These are phyloP conservation scores for Botrytis squamosa DNA, from an alignment of 2,329 filamentous ascomycete species.

Conservation along the genomic window DNA sequence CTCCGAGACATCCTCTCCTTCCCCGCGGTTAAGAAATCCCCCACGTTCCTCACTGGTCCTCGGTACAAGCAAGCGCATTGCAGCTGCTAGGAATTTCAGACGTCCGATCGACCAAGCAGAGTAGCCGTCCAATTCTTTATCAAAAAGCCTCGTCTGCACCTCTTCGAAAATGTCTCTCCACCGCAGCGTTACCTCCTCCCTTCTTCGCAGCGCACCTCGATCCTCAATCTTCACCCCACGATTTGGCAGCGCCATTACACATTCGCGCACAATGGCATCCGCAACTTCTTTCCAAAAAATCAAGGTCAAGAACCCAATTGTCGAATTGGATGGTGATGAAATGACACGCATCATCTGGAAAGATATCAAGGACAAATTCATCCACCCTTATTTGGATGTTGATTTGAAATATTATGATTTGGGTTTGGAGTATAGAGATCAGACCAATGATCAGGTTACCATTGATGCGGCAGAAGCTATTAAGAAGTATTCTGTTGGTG, in stretches of 20 bases:
- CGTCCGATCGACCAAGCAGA: not conserved
- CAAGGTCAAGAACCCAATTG: constrained; percentile 98
- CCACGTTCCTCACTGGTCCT: constrained; percentile 4
- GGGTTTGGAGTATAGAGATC: constrained; percentile 88
- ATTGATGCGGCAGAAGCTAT: constrained; percentile 94
- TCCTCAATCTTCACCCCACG: constrained; percentile 9
- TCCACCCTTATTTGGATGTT: constrained; percentile 91
- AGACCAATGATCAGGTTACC: constrained; percentile 96
- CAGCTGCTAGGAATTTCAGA: constrained; percentile 4
- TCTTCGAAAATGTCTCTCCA: constrained; percentile 8
- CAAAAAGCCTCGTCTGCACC: not conserved
- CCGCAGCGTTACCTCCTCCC: constrained; percentile 11
- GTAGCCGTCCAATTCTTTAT: constrained; percentile 1
- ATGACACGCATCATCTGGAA: constrained; percentile 99
- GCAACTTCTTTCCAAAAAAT: constrained; percentile 70
- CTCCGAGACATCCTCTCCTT: not conserved
- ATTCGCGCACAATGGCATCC: constrained; percentile 53
- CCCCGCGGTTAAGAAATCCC: constrained; percentile 6
- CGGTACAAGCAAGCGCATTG: constrained; percentile 11
- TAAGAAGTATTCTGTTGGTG: constrained; percentile 97
- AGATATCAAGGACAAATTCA: constrained; percentile 99
- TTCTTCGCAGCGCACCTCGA: constrained; percentile 11
- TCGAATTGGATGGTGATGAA: constrained; percentile 92
- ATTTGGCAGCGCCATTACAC: constrained; percentile 33
- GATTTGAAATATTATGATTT: constrained; percentile 98